These are phyloP conservation scores for Oryza brachyantha DNA, from an alignment of 176 grass and related monocot species.

Conservation along the genomic window DNA sequence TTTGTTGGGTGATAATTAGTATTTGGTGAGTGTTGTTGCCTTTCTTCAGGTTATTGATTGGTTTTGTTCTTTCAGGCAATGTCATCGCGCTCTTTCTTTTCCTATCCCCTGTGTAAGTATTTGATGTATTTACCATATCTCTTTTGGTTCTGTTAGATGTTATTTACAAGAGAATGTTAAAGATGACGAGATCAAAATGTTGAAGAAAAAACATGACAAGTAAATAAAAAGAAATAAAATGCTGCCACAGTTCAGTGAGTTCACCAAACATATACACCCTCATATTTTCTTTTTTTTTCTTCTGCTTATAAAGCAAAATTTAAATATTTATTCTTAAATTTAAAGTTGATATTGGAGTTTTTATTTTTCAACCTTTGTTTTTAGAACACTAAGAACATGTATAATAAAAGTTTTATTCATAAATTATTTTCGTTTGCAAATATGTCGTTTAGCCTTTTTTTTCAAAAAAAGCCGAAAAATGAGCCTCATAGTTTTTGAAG, in stretches of 20 bases:
- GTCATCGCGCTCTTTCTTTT: conserved; percentile 74
- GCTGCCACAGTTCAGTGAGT: background rate
- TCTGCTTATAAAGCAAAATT: too few species aligned
- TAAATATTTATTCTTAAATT: too few species aligned
- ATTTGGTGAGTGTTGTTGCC: background rate
- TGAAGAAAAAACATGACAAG: background rate
- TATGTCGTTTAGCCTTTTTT: too few species aligned
- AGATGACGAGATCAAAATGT: background rate
- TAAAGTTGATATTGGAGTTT: too few species aligned
- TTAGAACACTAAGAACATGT: too few species aligned
- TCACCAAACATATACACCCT: background rate
- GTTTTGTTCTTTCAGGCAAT: conserved; percentile 47
- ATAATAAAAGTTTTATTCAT: too few species aligned
- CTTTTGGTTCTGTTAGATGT: background rate
- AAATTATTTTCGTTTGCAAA: too few species aligned
- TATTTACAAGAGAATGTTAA: background rate
- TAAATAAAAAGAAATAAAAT: background rate
- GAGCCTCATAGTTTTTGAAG: background rate
- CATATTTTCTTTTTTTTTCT: too few species aligned
- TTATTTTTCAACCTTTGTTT: too few species aligned
- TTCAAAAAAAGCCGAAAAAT: too few species aligned
- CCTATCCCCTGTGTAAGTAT: conserved; percentile 69
- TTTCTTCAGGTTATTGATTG: background rate
- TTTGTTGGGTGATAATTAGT: background rate
- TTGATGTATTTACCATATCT: background rate